Base-by-base conservation (phyloP, 1,284 basidiomycete genomes). In the Trametes pubescens region DNA sequence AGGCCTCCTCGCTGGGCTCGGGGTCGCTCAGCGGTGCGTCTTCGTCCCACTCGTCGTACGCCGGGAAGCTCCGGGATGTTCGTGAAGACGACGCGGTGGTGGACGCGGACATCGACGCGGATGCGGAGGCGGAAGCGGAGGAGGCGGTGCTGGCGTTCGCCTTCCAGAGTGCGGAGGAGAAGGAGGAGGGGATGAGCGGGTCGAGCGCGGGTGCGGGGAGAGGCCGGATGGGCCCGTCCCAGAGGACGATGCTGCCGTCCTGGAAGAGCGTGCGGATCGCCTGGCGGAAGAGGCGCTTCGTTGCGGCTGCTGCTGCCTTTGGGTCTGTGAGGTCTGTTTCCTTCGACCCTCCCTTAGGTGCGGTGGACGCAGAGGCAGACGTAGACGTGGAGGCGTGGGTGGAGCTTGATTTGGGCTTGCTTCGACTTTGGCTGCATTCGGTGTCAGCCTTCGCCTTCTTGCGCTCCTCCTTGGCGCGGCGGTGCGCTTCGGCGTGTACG, bases 181-280 rank as follows among this genome's bases (percentile, higher is more conserved):
- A 61, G 16, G 56, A 54, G 6, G 68, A 49, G 24, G 66, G 59
- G 8, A 65, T 18, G n/a, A 61, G 44, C 10, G 68, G 53, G n/a
- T 66, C 59, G 53, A 70, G 64, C 29, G 65, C 59, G 11, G 61
- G 62, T 14, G 54, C 38, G 7, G 73, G 73, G 2, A 68, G 58
- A 13, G 69, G 70, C 35, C 79, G 77, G 7, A 78, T 76, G 4
- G 85, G 83, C 0, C 88, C 88, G 61, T 89, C 84, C 86, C 88
- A 90, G 2, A 90, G 72, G 0, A 91, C 79, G 59, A 92, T 86
- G 65, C 82, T 85, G 11, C 91, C 91, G 61, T 91, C 90, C 58
- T 84, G 79, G 59, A 85, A 80, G 21, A 92, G 76, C 71, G 86
- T 82, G n/a, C 84, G 76, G 57, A 92, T 79, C 0, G 87, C 86